Evolutionary conservation across 495 filamentous ascomycete species (phyloP), one percentile per base, ranked within the genome.

Genomic region (Sporormia fimetaria): DNA sequence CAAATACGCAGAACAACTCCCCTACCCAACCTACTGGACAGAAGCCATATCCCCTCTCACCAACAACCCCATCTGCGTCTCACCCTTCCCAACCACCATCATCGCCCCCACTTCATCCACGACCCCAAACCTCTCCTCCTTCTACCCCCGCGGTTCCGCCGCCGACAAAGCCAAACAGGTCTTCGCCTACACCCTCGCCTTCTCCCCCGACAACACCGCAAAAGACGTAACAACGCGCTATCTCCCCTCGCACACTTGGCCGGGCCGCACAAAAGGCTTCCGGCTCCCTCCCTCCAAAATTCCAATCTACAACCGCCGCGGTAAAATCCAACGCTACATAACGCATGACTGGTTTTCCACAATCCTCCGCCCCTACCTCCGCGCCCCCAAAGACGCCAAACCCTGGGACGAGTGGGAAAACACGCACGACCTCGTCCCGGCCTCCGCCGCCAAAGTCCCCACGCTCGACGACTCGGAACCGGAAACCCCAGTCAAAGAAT

Each of bases 191-290:
- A 73, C 92, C n/a, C 67, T 99, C 8, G 87, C 78, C 0, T 85
- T 83, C 63, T 86, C 84, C 2, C 52, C 75, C 7, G 86, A 96
- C 55, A 82, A 81, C 9, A 85, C 85, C 0, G 92, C 85, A 7
- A 96, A 95, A 62, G 90, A 96, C 54, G 83, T 99, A 25, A 96
- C 90, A 0, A 80, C 86, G 3, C 75, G 88, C 10, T 96, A 99
- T 60, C 75, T 96, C 5, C 85, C 81, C 48, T 72, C 79, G 14
- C 83, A 82, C 34, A 72, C 75, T 26, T 81, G 84, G 65, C 90
- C 90, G 3, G 86, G 92, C 4, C 83, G 85, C 42, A 90, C 92
- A 6, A 96, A 95, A 53, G 87, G 88, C 2, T 70, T 78, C 51
- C 74, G 92, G 10, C 64, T 95, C 34, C 71, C 80, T 0, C 56